Evolutionary conservation across 1,284 basidiomycete genomes (phyloP).

Genomic region (Caloboletus firmus): DNA sequence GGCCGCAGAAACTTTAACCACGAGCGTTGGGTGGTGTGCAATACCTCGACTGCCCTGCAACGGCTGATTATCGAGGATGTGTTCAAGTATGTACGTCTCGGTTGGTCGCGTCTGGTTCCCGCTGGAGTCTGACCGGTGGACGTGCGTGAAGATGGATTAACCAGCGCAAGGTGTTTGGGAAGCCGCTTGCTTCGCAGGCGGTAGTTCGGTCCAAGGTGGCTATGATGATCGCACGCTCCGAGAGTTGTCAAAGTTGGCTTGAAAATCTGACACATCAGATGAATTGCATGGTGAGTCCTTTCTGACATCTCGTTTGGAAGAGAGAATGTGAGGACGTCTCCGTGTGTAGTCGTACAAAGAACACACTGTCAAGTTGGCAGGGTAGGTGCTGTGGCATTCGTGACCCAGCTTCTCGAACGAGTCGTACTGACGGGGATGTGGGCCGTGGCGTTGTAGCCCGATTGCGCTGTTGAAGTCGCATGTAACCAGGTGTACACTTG

Average conservation of each 20-base stretch:
- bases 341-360: constrained; percentile 43
- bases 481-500: constrained; percentile 30
- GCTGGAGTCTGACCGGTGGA: neutral
- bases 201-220: constrained; percentile 86
- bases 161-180: constrained; percentile 84
- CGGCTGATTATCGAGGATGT: constrained; percentile 66
- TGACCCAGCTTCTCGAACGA: neutral
- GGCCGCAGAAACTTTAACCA: constrained; percentile 65
- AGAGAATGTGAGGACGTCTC: too few relatives aligned
- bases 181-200: constrained; percentile 79
- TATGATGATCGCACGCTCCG: constrained; percentile 77
- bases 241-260: constrained; percentile 66
- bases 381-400: constrained; percentile 12
- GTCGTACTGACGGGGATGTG: neutral
- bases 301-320: neutral
- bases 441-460: constrained; percentile 25
- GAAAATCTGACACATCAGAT: constrained; percentile 62
- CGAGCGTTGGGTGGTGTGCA: constrained; percentile 77
- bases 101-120: neutral
- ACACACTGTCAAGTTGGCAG: constrained; percentile 34
- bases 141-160: constrained; percentile 58
- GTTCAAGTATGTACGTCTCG: constrained; percentile 54
- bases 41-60: constrained; percentile 52
- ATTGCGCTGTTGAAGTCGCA: constrained; percentile 45
- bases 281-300: constrained; percentile 18